Base-by-base conservation (phyloP, 306 rosid genomes). In the Cicer yamashitae region DNA sequence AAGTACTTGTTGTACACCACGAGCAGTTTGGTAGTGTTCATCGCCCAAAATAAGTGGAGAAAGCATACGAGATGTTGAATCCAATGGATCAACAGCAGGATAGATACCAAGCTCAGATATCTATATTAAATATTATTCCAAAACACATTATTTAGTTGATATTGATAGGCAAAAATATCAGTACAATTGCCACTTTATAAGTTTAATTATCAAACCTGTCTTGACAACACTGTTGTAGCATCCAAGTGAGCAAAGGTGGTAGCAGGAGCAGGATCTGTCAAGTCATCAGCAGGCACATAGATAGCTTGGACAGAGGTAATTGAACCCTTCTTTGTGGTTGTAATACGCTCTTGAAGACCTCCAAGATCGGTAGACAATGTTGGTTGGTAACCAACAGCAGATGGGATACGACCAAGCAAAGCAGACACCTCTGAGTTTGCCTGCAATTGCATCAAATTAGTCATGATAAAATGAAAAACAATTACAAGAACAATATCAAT, bases 201-300 rank as follows among this genome's bases (percentile, higher is more conserved):
- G n/a, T 39, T 62, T 22, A 57, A 20, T 10, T 57, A 62, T 37
- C 77, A 59, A 46, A 94, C 99, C 96, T 90, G 96, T 76, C 99
- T 87, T 1, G 99, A 94, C 52, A 94, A 79, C 93, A 94, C 99
- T 18, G 99, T 94, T 2, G 99, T 94, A 57, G 99, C 99, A 84
- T 94, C 99, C 89, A 94, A 85, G 87, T 94, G 99, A 87, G 99
- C 99, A 6, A 94, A 94, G 11, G 99, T 92, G 18, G 99, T 94
- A 40, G 99, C 99, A 57, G 99, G 99, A 77, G 99, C 99, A 15
- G 99, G 99, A 94, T 94, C 99, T 71, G 99, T 94, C 96, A 94
- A 92, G 70, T 94, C 99, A 86, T 94, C 99, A 77, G 99, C 99
- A 78, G 99, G 99, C 83, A 94, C 99, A 59, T 94, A 94, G 73